These are phyloP conservation scores for Pseudotulostoma volvatum DNA, from an alignment of 495 filamentous ascomycete genomes.

Conservation along the genomic window DNA sequence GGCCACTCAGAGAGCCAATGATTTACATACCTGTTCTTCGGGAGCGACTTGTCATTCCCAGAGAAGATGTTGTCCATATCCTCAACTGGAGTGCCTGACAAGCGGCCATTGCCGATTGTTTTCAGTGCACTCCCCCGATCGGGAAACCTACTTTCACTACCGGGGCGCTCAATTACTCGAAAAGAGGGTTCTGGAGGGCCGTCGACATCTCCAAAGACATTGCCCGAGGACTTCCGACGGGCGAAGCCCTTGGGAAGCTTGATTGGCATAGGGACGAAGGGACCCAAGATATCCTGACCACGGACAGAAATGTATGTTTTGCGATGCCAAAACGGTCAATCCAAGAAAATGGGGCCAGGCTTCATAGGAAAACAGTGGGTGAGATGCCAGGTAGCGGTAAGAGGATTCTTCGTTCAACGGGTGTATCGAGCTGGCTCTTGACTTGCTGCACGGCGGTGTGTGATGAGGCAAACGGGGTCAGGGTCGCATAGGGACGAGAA, in stretches of 20 bases:
- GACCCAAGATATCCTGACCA: no score
- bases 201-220: conserved; percentile 41
- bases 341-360: conserved; percentile 8
- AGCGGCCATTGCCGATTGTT: conserved; percentile 22
- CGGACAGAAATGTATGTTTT: neutral
- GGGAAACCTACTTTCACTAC: conserved; percentile 28
- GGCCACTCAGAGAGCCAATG: conserved; percentile 9
- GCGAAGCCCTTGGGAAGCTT: conserved; percentile 49
- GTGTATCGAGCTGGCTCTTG: no score
- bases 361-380: conserved; percentile 1
- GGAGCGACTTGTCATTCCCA: conserved; percentile 17
- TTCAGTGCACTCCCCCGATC: conserved; percentile 31
- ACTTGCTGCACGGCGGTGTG: no score
- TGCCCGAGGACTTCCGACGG: conserved; percentile 52
- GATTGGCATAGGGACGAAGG: conserved; percentile 44
- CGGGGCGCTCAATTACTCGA: conserved; percentile 42
- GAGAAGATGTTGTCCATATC: conserved; percentile 33
- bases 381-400: conserved; percentile 8
- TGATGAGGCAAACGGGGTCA: neutral
- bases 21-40: conserved; percentile 29
- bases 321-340: neutral
- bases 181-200: conserved; percentile 36
- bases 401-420: conserved; percentile 7
- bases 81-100: conserved; percentile 32
- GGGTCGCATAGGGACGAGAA: no score